Percentiles rank a stretch among this genome's conserved stretches.
Conservation (phyloP, 2,329 filamentous ascomycete species). For the Xylariaceae sp. region DNA sequence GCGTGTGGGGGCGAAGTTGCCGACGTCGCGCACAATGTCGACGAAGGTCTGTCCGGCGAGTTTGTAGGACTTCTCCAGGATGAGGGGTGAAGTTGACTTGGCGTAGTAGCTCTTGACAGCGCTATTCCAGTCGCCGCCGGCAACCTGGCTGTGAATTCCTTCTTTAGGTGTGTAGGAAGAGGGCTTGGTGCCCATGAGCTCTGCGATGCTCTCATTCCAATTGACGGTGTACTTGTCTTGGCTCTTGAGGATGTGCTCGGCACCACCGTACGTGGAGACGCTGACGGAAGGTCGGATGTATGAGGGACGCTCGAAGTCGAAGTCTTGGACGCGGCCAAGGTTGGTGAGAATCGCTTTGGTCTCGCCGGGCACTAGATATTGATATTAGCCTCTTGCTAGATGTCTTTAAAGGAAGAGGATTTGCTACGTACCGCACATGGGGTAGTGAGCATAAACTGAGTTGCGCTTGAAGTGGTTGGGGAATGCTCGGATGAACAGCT, state of each 20-base stretch:
- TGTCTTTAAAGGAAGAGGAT: fast-evolving
- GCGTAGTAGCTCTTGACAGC: slow-evolving; percentile 52
- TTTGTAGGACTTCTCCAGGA: slow-evolving; percentile 61
- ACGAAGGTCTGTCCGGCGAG: slow-evolving; percentile 60
- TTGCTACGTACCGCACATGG: slow-evolving; percentile 43
- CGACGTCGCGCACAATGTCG: slow-evolving; percentile 67
- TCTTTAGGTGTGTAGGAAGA: slow-evolving; percentile 49
- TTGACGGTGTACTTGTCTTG: slow-evolving; percentile 59
- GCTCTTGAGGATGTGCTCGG: slow-evolving; percentile 58
- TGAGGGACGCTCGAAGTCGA: slow-evolving; percentile 63
- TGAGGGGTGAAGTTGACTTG: slow-evolving; percentile 55
- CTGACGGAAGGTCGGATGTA: slow-evolving; percentile 48
- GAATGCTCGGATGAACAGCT: slow-evolving; percentile 75
- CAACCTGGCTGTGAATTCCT: slow-evolving; percentile 55
- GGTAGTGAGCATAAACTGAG: slow-evolving; percentile 78
- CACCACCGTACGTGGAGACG: slow-evolving; percentile 58
- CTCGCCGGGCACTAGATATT: slow-evolving; percentile 58
- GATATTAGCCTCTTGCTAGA: background rate
- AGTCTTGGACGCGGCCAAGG: slow-evolving; percentile 63
- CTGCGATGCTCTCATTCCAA: slow-evolving; percentile 61
- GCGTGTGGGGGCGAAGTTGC: slow-evolving; percentile 61
- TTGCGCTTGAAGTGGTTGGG: slow-evolving; percentile 74
- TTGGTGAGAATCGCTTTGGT: slow-evolving; percentile 67
- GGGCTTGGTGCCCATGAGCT: slow-evolving; percentile 54
- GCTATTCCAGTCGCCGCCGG: slow-evolving; percentile 43